Evolutionary conservation across 164 flowering plant genomes (phyloP), one percentile per base, ranked within the genome.

Genomic region (Stephania cephalantha): DNA sequence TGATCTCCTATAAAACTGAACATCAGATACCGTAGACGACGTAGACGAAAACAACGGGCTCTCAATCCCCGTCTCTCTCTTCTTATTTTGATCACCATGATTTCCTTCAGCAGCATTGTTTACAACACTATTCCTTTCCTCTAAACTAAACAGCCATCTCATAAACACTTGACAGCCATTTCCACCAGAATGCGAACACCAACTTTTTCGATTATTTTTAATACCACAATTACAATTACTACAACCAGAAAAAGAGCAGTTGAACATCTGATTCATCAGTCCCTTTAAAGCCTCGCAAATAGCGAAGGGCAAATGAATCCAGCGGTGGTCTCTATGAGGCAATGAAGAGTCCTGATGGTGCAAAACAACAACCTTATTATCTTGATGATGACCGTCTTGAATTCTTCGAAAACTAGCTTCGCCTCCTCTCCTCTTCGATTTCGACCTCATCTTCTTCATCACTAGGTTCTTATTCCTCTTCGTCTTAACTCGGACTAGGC

Each of bases 251-350:
- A 86, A 71, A 73, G 92, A 90, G 75, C 97, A 92, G 78, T 85
- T 89, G 74, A 91, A 88, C 75, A 91, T 85, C 72, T 92, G 97
- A 6, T 90, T 73, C 4, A 95, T 92, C 35, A 93, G 87, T 1
- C 85, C 85, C 77, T 91, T 87, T 76, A 92, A 70, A 31, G 97
- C 89, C 63, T 93, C 97, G 66, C 95, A 93, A 45, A 93, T 93
- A 25, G 92, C 84, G 71, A 95, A 69, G 5, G 98, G 96, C 15
- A 94, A 79, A 83, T 93, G 95, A 61, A 89, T 95, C 98, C 98
- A 92, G 70, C 87, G 86, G 82, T 89, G 96, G 70, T 85, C 88
- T 69, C 92, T 82, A 30, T 84, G 85, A 13, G 81, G 78, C 83
- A 83, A 77, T 55, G 88, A 35, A 4, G 42, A 35, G 69, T 79